Evolutionary conservation across 2,329 filamentous ascomycete species (phyloP), one percentile per base, ranked within the genome.

Genomic region (Sporothrix euskadiensis): DNA sequence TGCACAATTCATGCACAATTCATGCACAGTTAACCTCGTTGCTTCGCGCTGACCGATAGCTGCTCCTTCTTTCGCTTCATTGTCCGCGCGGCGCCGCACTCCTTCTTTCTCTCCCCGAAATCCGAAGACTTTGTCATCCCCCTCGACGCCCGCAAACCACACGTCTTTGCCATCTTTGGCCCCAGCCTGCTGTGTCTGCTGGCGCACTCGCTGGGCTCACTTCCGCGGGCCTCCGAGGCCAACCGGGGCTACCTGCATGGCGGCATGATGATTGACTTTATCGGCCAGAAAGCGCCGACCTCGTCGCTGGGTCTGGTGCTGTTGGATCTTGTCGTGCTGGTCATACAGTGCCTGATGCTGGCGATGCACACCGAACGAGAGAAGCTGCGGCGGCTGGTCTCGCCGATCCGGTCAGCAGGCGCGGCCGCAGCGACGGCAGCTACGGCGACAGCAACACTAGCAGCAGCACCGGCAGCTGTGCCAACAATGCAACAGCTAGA

Each of bases 161-260:
- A 89, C 76, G 84, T 90, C 68, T 83, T 88, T 65, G 85, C 87
- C 69, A 84, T 92, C 75, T 80, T 90, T 76, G 81, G 85, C 22
- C 87, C 89, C 16, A 90, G 90, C 78, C 72, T 87, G 10, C 78
- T 91, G 69, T 91, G 89, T 81, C 85, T 90, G 71, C 80, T 91
- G 3, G 80, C 88, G 57, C 90, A 92, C 78, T 78, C 89, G 4
- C 82, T 90, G 49, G 82, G 84, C n/a, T 80, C 86, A 8, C 81
- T 89, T 0, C 86, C 88, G 0, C 81, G 82, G 30, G 89, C 88
- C n/a, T 85, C 85, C 74, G 90, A 91, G 77, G 85, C 87, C 52
- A 85, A 88, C 74, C 84, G 88, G 71, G 90, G 89, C 32, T 92
- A 91, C 78, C 84, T 91, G 32, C 90, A 92, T 75, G 90, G 90